Conservation (phyloP, 805 yeast genomes). For the Candida mattraensis region DNA sequence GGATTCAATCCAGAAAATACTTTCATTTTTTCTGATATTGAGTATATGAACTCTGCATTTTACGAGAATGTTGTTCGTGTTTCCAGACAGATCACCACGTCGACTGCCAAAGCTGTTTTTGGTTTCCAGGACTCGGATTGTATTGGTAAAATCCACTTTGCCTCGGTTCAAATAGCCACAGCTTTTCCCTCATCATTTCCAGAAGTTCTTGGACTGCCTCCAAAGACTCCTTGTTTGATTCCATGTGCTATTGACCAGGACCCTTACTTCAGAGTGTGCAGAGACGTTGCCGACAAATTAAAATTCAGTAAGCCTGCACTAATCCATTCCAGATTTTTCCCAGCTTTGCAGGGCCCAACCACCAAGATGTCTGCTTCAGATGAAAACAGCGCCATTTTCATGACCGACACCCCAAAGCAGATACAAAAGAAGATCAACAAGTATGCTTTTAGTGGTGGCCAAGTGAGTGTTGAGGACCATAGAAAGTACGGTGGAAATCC, state of each 20-base stretch:
- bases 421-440: constrained; percentile 93
- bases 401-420: constrained; percentile 92
- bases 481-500: constrained; percentile 89
- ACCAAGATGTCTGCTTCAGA: constrained; percentile 97
- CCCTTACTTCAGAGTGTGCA: constrained; percentile 94
- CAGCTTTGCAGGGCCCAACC: constrained; percentile 94
- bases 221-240: constrained; percentile 92
- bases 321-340: constrained; percentile 94
- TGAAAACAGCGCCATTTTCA: constrained; percentile 85
- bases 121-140: constrained; percentile 94
- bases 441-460: constrained; percentile 95
- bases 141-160: constrained; percentile 93
- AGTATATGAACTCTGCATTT: constrained; percentile 90
- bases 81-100: constrained; percentile 91
- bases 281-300: constrained; percentile 95
- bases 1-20: constrained; percentile 96
- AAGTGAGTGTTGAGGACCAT: constrained; percentile 85
- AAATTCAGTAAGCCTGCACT: constrained; percentile 88
- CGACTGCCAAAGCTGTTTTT: constrained; percentile 96
- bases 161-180: constrained; percentile 93
- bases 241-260: constrained; percentile 99
- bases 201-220: constrained; percentile 79
- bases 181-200: constrained; percentile 97
- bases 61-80: constrained; percentile 92
- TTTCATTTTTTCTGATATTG: constrained; percentile 88